phyloP scores from a whole-genome alignment of 169 alveolate genomes.

The Theileria parva region DNA sequence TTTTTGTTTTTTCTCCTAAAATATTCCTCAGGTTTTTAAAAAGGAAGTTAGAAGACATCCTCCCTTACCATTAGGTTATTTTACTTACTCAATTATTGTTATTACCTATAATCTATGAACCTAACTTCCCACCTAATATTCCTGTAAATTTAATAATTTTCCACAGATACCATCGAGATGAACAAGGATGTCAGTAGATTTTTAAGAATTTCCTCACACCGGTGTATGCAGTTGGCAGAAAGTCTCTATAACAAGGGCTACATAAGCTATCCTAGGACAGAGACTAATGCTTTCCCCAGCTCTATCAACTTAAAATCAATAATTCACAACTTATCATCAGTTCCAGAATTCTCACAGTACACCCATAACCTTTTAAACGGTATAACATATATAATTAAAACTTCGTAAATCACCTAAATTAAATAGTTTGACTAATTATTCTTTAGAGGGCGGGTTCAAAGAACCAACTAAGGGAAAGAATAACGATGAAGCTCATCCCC shows the following conservation, averaged over 20 bases:
- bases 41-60: conserved; percentile 44
- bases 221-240: conserved; percentile 96
- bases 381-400: background rate
- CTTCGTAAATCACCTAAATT: background rate
- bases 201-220: conserved; percentile 70
- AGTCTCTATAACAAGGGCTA: conserved; percentile 90
- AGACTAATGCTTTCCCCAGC: conserved; percentile 92
- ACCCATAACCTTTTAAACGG: conserved; percentile 76
- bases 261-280: conserved; percentile 98
- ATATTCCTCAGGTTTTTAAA: conserved; percentile 27
- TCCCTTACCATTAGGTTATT: conserved; percentile 53
- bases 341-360: conserved; percentile 88
- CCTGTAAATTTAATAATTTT: background rate
- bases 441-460: conserved; percentile 54
- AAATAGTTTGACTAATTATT: background rate
- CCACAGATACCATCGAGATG: conserved; percentile 76
- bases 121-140: background rate
- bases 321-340: conserved; percentile 74
- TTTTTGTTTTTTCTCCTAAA: background rate
- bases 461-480: conserved; percentile 87
- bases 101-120: background rate
- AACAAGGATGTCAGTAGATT: conserved; percentile 68
- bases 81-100: background rate
- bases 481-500: conserved; percentile 99
- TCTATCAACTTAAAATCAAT: conserved; percentile 84